A percentile compares a stretch with the other conserved stretches of the same genome.
These are phyloP conservation scores for Cladophialophora exuberans DNA, from an alignment of 2,329 filamentous ascomycete species.

Conservation along the genomic window DNA sequence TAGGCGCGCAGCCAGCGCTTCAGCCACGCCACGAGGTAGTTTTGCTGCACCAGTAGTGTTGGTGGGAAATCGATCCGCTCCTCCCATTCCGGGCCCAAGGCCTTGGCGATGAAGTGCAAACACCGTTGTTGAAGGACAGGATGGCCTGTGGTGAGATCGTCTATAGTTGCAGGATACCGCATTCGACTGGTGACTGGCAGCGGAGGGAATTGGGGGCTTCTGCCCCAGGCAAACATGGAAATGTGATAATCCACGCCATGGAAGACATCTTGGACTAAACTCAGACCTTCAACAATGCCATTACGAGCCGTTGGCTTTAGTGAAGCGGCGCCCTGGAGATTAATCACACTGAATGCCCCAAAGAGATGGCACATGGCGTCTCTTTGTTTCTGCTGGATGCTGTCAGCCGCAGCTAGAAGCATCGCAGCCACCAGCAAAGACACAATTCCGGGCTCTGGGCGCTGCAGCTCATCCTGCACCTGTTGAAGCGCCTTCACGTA, in stretches of 20 bases:
- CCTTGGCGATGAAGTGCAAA: constrained; percentile 13
- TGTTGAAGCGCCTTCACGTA: constrained; percentile 12
- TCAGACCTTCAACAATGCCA: background rate
- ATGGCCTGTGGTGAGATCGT: constrained; percentile 8
- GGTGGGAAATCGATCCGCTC: constrained; percentile 10
- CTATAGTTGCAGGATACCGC: constrained; percentile 2
- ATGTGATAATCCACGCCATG: constrained; percentile 7
- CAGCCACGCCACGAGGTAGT: constrained; percentile 10
- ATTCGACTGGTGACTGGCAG: constrained; percentile 10
- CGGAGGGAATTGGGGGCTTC: constrained; percentile 9
- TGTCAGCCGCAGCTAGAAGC: constrained; percentile 13
- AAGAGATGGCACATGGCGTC: constrained; percentile 11
- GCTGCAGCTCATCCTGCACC: constrained; percentile 13
- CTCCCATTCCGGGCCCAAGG: constrained; percentile 1
- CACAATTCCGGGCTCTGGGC: constrained; percentile 1
- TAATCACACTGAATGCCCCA: constrained; percentile 12
- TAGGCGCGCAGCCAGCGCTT: constrained; percentile 13
- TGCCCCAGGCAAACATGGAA: constrained; percentile 13
- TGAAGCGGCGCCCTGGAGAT: background rate
- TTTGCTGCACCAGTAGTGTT: constrained; percentile 2
- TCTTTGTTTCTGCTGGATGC: constrained; percentile 6
- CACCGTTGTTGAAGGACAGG: constrained; percentile 7
- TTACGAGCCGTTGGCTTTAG: background rate
- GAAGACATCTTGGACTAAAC: background rate
- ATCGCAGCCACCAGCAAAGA: constrained; percentile 4